These are phyloP conservation scores for Gliomastix tumulicola DNA, from an alignment of 2,329 filamentous ascomycete genomes.

Conservation along the genomic window DNA sequence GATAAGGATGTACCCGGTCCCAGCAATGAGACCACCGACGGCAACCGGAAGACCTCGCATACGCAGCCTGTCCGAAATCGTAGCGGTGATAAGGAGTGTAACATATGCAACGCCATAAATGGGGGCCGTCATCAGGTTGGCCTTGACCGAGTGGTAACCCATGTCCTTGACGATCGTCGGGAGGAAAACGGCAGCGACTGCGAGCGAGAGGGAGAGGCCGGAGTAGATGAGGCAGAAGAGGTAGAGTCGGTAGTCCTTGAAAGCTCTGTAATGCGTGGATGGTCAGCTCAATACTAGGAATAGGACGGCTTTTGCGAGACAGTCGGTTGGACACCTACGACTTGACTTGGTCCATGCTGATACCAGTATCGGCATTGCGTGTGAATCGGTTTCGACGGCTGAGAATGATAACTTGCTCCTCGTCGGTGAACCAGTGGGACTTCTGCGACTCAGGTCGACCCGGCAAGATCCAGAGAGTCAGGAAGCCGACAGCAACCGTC, in stretches of 20 bases:
- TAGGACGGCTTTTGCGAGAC: too few species aligned
- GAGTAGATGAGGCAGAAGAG: slow-evolving; percentile 9
- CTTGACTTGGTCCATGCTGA: slow-evolving; percentile 9
- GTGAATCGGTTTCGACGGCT: slow-evolving; percentile 6
- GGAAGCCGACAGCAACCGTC: slow-evolving; percentile 3
- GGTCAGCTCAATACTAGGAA: neutral
- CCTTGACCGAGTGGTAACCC: slow-evolving; percentile 8
- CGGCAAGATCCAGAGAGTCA: slow-evolving; percentile 8
- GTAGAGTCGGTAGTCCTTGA: slow-evolving; percentile 7
- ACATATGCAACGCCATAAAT: slow-evolving; percentile 7
- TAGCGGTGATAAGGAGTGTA: slow-evolving; percentile 4
- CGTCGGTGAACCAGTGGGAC: slow-evolving; percentile 8
- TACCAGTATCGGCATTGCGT: slow-evolving; percentile 7
- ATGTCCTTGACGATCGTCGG: slow-evolving; percentile 9
- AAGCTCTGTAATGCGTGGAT: slow-evolving; percentile 2
- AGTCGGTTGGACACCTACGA: neutral
- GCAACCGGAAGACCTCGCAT: slow-evolving; percentile 5
- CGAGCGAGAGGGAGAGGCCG: slow-evolving; percentile 7
- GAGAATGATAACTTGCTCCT: slow-evolving; percentile 9
- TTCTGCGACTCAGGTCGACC: slow-evolving; percentile 7
- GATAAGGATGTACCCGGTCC: slow-evolving; percentile 7
- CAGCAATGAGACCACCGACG: slow-evolving; percentile 7
- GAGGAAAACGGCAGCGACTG: slow-evolving; percentile 8
- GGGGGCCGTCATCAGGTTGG: slow-evolving; percentile 9
- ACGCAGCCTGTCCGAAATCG: slow-evolving; percentile 5